Conservation (phyloP, 2,329 filamentous ascomycete species). For the Colletotrichum sojae region DNA sequence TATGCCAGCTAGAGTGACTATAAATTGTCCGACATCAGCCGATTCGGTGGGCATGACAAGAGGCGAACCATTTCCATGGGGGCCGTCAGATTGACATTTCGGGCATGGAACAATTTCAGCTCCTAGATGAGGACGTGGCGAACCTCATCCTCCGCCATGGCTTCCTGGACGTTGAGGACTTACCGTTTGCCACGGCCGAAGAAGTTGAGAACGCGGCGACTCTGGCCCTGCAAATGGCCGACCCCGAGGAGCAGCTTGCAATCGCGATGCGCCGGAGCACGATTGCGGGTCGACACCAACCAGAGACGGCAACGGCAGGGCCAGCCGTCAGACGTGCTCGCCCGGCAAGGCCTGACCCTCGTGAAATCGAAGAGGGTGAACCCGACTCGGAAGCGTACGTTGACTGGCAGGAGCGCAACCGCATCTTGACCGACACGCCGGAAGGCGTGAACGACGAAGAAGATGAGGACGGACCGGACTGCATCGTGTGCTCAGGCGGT, state of each 20-base stretch:
- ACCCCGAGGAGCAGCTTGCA: constrained; percentile 24
- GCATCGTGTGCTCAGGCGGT: constrained; percentile 26
- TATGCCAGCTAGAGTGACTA: too few species aligned
- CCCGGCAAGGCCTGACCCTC: too few species aligned
- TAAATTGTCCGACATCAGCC: too few species aligned
- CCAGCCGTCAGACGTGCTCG: not conserved
- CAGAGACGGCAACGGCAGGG: not conserved
- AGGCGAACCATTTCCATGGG: not conserved
- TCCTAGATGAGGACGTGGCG: constrained; percentile 30
- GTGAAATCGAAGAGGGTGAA: not conserved
- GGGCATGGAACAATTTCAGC: constrained; percentile 36
- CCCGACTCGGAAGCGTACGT: constrained; percentile 11
- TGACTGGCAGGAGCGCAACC: constrained; percentile 34
- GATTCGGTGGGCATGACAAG: not conserved
- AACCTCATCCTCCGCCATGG: constrained; percentile 30
- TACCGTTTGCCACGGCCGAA: constrained; percentile 1
- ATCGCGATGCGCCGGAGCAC: constrained; percentile 27
- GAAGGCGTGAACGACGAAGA: not conserved
- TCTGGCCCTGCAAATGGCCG: constrained; percentile 22
- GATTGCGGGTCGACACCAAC: not conserved
- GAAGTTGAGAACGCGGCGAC: constrained; percentile 30
- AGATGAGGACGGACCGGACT: not conserved
- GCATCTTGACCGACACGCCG: constrained; percentile 23
- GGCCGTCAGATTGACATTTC: not conserved
- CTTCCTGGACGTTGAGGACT: constrained; percentile 25